Base-by-base conservation (phyloP, 1,139 yeast genomes). In the Saccharomyces uvarum region DNA sequence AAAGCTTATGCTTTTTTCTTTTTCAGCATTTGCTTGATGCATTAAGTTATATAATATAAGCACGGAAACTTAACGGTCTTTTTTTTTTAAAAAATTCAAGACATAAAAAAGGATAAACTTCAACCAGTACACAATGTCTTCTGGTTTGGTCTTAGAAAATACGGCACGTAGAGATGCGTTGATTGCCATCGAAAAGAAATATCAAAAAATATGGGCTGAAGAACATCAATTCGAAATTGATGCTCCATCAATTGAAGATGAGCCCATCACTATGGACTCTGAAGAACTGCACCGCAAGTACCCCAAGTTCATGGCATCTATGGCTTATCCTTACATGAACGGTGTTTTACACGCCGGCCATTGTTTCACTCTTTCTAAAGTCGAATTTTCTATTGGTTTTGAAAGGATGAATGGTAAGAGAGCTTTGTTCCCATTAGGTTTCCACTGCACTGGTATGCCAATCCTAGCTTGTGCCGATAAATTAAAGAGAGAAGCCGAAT, bases 371-470 rank as follows among this genome's bases (percentile, higher is more conserved):
- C 78, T 93, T 64, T 89, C 98, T 56, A 95, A 95, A 75, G 95
- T 84, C 53, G 99, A 95, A 73, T 95, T 87, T 71, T 87, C 95
- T 53, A 79, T 88, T 56, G 98, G 99, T 55, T 95, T 86, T 69
- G 97, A 93, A 75, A 84, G 98, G 74, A 87, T 95, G 93, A 79
- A 81, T 67, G 98, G 98, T 61, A 89, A 87, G 74, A 81, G 87
- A 65, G 97, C 97, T 38, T 77, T 93, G 59, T 93, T 89, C 75
- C 99, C 99, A 52, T 79, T 95, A 58, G 99, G 99, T 53, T 93
- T 93, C 84, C 99, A 93, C 74, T 95, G 99, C 80, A 93, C 99
- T 48, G 99, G 99, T 78, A 87, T 93, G 97, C 99, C 99, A 56
- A 95, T 93, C 71, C 86, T 83, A 76, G 93, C 99, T 16, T 82